A percentile compares a stretch with the other conserved stretches of the same genome.
phyloP scores from a whole-genome alignment of 2,329 filamentous ascomycete genomes.

The Aspergillus awamori region DNA sequence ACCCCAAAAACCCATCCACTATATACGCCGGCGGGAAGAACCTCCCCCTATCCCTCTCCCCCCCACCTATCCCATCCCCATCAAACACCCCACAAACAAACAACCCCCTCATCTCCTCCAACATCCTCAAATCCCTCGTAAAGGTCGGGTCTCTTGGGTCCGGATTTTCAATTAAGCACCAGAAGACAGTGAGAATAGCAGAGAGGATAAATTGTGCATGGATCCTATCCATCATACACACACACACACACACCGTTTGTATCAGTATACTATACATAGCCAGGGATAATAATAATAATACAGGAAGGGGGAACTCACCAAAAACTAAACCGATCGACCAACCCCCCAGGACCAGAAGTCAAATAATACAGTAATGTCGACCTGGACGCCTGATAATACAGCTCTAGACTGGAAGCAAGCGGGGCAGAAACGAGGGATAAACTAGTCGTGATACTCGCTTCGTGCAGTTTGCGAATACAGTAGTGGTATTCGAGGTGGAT shows the following conservation, averaged over 20 bases:
- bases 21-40: not conserved
- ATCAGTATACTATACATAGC: not conserved
- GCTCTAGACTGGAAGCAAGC: conserved; percentile 27
- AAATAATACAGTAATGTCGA: conserved; percentile 26
- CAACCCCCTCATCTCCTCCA: conserved; percentile 2
- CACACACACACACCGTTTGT: too few relatives aligned
- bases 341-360: not conserved
- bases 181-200: conserved; percentile 6
- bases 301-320: not conserved
- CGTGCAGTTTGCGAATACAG: conserved; percentile 29
- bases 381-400: conserved; percentile 28
- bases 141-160: not conserved
- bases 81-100: not conserved
- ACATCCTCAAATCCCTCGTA: not conserved
- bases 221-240: not conserved
- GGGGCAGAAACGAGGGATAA: conserved; percentile 5
- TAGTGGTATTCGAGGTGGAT: conserved; percentile 32
- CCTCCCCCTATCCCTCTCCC: too few relatives aligned
- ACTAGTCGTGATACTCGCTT: conserved; percentile 15
- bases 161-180: not conserved
- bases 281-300: not conserved
- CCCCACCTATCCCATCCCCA: too few relatives aligned
- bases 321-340: not conserved
- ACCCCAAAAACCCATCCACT: not conserved
- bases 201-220: conserved; percentile 12